Base-by-base conservation (phyloP, 2,329 filamentous ascomycete species). In the Aspergillus quadrilineatus region DNA sequence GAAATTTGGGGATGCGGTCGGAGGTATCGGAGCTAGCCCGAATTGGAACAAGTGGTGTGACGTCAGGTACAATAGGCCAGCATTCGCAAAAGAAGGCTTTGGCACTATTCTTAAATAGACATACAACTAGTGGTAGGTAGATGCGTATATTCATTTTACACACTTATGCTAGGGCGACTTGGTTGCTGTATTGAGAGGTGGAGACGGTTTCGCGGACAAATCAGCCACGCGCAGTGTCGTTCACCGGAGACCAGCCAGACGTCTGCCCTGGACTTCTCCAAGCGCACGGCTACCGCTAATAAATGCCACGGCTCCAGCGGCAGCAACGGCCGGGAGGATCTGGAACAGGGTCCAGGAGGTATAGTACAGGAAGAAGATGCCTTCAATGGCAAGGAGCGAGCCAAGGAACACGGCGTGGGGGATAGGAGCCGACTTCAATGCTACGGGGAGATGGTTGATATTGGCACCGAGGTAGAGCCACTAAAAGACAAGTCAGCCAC, bases 301-400 rank as follows among this genome's bases (percentile, higher is more conserved):
- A 70, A 96, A 90, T 9, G 90, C 85, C 53, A 92, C 83, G 28
- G 83, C 75, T 14, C 87, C 86, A 30, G 94, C 83, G 43, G 86
- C 76, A 34, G 80, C 80, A 53, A 88, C 86, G 28, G 86, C 86
- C 4, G 92, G 92, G 49, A 99, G 80, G 12, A 85, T 86, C 79
- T 96, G 88, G 82, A 97, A 96, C 45, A 99, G 80, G 69, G 88
- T 96, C 92, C 93, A 97, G 69, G 79, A 85, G 52, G 84, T 88
- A 77, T 97, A 97, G 82, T 99, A 99, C 63, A 96, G 77, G 79
- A 94, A 93, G 77, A 99, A 97, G 55, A 96, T 86, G 14, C 84
- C 89, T 75, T 99, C 94, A 80, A 99, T 89, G 22, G 87, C 86
- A 39, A 96, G 60, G 55, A 99, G 85, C 4, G 92, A 96, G 50